These are phyloP conservation scores for Ramalina peruviana DNA, from an alignment of 495 filamentous ascomycete species.

Conservation along the genomic window DNA sequence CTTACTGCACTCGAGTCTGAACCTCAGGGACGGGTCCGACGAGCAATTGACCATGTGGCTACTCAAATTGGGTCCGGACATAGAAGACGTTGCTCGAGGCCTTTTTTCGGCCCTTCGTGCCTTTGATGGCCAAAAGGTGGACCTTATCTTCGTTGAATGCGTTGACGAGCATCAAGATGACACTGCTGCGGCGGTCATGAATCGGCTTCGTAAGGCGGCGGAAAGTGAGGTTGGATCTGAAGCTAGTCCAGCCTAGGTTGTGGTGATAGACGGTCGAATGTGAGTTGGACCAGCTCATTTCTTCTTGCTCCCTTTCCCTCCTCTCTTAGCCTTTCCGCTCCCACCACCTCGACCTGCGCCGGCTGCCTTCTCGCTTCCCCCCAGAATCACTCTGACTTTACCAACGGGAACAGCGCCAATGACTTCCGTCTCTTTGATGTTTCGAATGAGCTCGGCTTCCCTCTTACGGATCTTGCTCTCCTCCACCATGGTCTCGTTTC, in stretches of 20 bases:
- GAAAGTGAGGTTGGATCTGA: conserved; percentile 27
- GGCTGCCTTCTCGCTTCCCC: conserved; percentile 35
- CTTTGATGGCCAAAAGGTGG: conserved; percentile 63
- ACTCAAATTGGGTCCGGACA: conserved; percentile 50
- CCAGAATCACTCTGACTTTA: conserved; percentile 72
- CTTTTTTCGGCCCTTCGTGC: conserved; percentile 79
- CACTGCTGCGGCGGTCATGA: conserved; percentile 93
- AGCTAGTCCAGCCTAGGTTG: not conserved
- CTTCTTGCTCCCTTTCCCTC: conserved; percentile 32
- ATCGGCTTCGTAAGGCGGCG: conserved; percentile 81
- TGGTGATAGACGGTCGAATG: not conserved
- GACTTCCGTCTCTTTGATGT: conserved; percentile 68
- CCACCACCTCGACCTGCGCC: conserved; percentile 31
- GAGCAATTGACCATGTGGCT: conserved; percentile 4
- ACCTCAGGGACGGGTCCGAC: not conserved
- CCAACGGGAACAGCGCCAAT: conserved; percentile 68
- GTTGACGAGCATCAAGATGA: conserved; percentile 60
- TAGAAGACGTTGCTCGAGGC: conserved; percentile 62
- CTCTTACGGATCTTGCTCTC: conserved; percentile 64
- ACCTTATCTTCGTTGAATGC: conserved; percentile 86
- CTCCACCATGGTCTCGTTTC: conserved; percentile 42
- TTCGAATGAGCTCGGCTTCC: conserved; percentile 71
- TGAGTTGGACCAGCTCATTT: conserved; percentile 10
- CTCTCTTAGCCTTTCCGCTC: conserved; percentile 31
- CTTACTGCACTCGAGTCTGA: not conserved